Base-by-base conservation (phyloP, 805 yeast species). In the Candida mattraensis region DNA sequence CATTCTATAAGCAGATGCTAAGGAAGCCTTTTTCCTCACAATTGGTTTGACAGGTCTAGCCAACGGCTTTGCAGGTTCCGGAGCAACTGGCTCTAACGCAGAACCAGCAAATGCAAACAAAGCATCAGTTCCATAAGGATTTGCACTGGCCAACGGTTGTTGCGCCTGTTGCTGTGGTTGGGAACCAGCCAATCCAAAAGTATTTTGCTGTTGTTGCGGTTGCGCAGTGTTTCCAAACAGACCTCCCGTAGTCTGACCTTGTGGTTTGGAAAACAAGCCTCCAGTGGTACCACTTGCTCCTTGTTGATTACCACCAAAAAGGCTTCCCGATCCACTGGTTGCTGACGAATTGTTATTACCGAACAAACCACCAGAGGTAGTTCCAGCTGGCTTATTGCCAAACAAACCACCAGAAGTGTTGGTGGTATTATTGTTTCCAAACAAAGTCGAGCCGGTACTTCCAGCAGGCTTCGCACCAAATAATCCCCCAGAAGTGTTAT, bases 51-150 rank as follows among this genome's bases (percentile, higher is more conserved):
- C 49, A 7, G 81, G 78, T 14, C 67, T 74, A 10, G 77, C 76
- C 7, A 69, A 53, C 5, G 82, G 78, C 17, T 70, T 72, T 4
- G 69, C 70, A 6, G 74, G 62, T 7, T 76, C 70, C 25, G 72
- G 64, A 17, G 62, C 56, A 15, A 63, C 34, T 5, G 69, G 63
- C 11, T 65, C 54, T 18, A 52, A 49, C 7, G 63, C 64, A n/a
- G 61, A 53, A 20, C 59, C 57, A 18, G 58, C 49, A 27, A 56
- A 58, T 3, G 63, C 39, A 49, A 85, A 87, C 34, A 89, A 65
- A 5, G 88, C 84, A 49, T 81, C 80, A 30, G 76, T 72, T 1
- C 96, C 95, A 55, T 86, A 89, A 28, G 96, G 96, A 54, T 83
- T 76, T 40, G 70, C 68, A 39, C 64, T 67, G 35, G 63, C 42